Percentiles rank a stretch among this genome's conserved stretches.
Conservation (phyloP, 192 early-diverging fungal genomes). For the Backusella parvicylindrica region DNA sequence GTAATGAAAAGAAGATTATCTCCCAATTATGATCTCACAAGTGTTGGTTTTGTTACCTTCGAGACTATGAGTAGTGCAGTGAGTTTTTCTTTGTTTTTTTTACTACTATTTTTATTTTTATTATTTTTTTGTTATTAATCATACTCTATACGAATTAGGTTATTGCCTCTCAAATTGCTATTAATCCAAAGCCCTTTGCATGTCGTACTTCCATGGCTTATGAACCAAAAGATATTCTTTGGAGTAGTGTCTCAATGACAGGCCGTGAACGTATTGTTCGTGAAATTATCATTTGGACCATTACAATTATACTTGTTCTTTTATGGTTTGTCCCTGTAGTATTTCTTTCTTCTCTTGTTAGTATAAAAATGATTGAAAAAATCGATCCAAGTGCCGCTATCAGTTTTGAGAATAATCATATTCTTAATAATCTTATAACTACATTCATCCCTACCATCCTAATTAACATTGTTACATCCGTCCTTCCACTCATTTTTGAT, state of each 20-base stretch:
- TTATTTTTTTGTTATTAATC: not conserved
- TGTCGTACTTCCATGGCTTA: constrained; percentile 58
- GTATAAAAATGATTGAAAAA: constrained; percentile 50
- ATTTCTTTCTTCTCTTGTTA: constrained; percentile 60
- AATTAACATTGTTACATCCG: constrained; percentile 59
- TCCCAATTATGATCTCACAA: constrained; percentile 34
- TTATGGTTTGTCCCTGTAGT: constrained; percentile 71
- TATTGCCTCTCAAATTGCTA: constrained; percentile 61
- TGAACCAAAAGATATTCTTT: constrained; percentile 71
- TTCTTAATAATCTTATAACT: constrained; percentile 57
- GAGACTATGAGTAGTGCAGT: constrained; percentile 62
- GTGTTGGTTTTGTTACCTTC: constrained; percentile 74
- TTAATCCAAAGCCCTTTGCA: constrained; percentile 58
- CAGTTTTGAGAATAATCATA: constrained; percentile 33
- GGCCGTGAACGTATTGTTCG: constrained; percentile 46
- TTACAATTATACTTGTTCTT: constrained; percentile 58
- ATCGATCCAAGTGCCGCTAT: constrained; percentile 50
- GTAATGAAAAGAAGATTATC: constrained; percentile 31
- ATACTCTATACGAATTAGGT: constrained; percentile 32
- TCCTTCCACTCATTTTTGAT: constrained; percentile 66
- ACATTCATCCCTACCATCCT: constrained; percentile 66
- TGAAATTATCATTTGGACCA: constrained; percentile 43
- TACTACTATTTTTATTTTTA: not conserved
- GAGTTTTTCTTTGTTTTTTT: constrained; percentile 9
- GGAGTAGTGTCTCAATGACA: constrained; percentile 60